Conservation (phyloP, 2,329 filamentous ascomycete genomes). For the Fusarium subtropicale region DNA sequence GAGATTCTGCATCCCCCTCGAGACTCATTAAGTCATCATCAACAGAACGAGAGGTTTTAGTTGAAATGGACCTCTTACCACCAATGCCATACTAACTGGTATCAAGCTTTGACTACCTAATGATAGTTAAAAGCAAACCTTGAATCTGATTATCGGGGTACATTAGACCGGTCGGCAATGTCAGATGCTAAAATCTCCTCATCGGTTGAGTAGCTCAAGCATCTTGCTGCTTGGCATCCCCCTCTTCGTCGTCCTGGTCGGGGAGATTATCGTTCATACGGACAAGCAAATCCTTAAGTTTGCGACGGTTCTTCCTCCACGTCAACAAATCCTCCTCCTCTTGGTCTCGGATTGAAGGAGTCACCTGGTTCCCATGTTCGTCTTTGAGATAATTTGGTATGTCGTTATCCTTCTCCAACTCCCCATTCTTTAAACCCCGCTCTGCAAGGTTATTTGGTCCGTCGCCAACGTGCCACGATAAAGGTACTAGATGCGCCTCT, state of each 20-base stretch:
- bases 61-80: neutral
- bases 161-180: neutral
- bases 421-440: slow-evolving; percentile 26
- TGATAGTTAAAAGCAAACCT: slow-evolving; percentile 9
- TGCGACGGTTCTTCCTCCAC: slow-evolving; percentile 57
- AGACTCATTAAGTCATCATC: neutral
- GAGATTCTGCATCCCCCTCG: neutral
- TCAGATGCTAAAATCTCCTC: neutral
- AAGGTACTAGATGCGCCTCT: slow-evolving; percentile 62
- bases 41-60: neutral
- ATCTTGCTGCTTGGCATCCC: slow-evolving; percentile 25
- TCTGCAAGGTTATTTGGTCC: slow-evolving; percentile 60
- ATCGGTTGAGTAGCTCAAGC: neutral
- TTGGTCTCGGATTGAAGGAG: slow-evolving; percentile 66
- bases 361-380: slow-evolving; percentile 65
- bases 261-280: slow-evolving; percentile 60
- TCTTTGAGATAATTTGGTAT: slow-evolving; percentile 66
- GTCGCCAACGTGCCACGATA: slow-evolving; percentile 70
- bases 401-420: slow-evolving; percentile 46
- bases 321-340: slow-evolving; percentile 61
- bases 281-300: slow-evolving; percentile 58
- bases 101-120: slow-evolving; percentile 6
- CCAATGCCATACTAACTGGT: neutral
- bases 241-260: slow-evolving; percentile 54
- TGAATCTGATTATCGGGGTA: slow-evolving; percentile 5